Evolutionary conservation across 805 yeast genomes (phyloP).

Genomic region (Zygoascus flipseniorum): DNA sequence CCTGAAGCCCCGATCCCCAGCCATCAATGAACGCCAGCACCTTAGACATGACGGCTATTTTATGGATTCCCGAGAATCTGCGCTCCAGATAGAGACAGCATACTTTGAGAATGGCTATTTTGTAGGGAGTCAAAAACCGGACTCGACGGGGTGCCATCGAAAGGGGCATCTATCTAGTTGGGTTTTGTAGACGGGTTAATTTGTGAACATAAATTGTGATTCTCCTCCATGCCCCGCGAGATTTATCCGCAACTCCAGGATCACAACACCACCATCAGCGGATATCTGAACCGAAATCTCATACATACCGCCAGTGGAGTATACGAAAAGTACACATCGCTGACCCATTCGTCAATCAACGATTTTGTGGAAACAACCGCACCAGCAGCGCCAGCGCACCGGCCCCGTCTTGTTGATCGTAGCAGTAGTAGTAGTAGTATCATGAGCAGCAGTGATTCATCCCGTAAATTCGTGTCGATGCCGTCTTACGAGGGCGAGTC

Average conservation of each 20-base stretch:
- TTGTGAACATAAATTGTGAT: too few relatives aligned
- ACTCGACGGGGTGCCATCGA: background rate
- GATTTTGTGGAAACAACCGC: background rate
- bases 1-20: constrained; percentile 1
- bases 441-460: background rate
- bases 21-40: constrained; percentile 12
- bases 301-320: background rate
- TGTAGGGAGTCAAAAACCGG: constrained; percentile 19
- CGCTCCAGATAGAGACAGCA: constrained; percentile 16
- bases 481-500: constrained; percentile 19
- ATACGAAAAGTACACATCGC: background rate
- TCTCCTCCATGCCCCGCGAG: background rate
- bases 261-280: background rate
- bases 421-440: background rate
- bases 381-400: background rate
- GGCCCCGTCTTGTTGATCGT: background rate
- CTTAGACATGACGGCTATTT: constrained; percentile 20
- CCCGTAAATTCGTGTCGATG: constrained; percentile 24
- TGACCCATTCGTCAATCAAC: background rate
- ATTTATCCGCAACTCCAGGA: background rate
- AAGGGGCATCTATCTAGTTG: background rate
- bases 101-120: constrained; percentile 17
- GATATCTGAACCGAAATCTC: background rate
- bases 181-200: too few relatives aligned
- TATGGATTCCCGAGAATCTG: background rate